Conservation (phyloP, 768 basidiomycete species). For the Hygrophorus russula region DNA sequence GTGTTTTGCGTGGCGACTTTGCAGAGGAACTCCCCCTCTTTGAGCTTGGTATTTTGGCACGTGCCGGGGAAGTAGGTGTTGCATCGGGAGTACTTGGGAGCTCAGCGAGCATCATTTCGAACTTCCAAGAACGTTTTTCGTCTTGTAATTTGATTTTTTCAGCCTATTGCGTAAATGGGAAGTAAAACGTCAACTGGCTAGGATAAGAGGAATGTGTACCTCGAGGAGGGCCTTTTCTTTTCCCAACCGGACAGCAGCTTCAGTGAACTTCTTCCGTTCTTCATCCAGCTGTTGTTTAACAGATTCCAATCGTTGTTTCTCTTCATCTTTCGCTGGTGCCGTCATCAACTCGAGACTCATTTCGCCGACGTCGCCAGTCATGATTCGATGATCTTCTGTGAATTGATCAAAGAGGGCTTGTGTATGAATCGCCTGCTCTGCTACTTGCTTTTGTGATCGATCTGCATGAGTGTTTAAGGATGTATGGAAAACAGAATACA, state of each 20-base stretch:
- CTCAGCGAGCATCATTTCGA: conserved; percentile 49
- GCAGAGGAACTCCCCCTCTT: no score
- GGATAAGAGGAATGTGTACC: conserved; percentile 25
- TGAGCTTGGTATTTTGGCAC: not conserved
- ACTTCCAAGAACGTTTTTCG: conserved; percentile 67
- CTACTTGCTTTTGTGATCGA: conserved; percentile 34
- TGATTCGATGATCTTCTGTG: conserved; percentile 29
- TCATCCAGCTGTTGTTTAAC: conserved; percentile 48
- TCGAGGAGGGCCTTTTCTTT: conserved; percentile 57
- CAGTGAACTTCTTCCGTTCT: conserved; percentile 54
- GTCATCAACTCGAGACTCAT: conserved; percentile 43
- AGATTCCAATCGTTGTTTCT: conserved; percentile 40
- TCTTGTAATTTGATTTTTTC: conserved; percentile 51
- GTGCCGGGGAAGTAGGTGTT: conserved; percentile 13
- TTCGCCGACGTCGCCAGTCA: conserved; percentile 25
- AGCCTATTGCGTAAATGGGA: conserved; percentile 27
- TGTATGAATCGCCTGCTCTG: conserved; percentile 29
- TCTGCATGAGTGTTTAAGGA: conserved; percentile 20
- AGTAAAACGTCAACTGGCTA: conserved; percentile 6
- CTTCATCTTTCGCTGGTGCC: conserved; percentile 40
- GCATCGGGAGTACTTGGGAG: conserved; percentile 34
- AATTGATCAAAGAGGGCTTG: conserved; percentile 48
- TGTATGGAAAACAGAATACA: not conserved
- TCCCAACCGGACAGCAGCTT: conserved; percentile 50
- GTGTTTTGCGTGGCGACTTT: conserved; percentile 19